Conservation (phyloP, 2,329 filamentous ascomycete species). For the Xylaria sp. region DNA sequence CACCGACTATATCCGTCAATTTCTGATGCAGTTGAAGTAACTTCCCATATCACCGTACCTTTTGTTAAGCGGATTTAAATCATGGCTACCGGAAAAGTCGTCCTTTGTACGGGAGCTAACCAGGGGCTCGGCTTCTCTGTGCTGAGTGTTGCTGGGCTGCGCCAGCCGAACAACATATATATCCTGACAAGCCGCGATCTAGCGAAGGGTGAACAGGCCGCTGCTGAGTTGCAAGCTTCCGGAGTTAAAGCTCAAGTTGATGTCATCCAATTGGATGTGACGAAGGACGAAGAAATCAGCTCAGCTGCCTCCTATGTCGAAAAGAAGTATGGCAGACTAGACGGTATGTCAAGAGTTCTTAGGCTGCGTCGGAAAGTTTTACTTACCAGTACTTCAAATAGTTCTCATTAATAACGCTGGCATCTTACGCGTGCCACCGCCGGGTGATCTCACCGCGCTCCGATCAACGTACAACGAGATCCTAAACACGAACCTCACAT, state of each 20-base stretch:
- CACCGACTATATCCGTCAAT: not conserved
- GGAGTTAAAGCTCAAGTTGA: conserved; percentile 24
- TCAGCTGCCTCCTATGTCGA: conserved; percentile 14
- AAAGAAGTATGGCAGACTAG: not conserved
- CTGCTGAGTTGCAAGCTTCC: not conserved
- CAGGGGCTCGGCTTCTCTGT: conserved; percentile 21
- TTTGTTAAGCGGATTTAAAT: not conserved
- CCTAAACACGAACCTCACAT: conserved; percentile 20
- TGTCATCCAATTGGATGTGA: conserved; percentile 28
- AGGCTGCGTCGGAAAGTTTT: not conserved
- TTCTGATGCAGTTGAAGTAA: not conserved
- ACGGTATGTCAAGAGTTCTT: not conserved
- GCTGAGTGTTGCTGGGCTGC: conserved; percentile 8
- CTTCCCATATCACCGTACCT: not conserved
- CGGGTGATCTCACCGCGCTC: not conserved
- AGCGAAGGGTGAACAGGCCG: conserved; percentile 16
- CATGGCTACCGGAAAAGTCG: conserved; percentile 12
- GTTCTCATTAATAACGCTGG: conserved; percentile 30
- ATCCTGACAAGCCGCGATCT: conserved; percentile 22
- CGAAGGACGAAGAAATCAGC: conserved; percentile 25
- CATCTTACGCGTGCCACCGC: conserved; percentile 16
- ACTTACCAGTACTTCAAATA: not conserved
- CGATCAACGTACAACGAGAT: conserved; percentile 17
- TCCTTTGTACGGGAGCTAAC: conserved; percentile 27
- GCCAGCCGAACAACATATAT: conserved; percentile 17